A percentile compares a stretch with the other conserved stretches of the same genome.
These are phyloP conservation scores for Claviceps fusiformis DNA, from an alignment of 2,329 filamentous ascomycete genomes.

Conservation along the genomic window DNA sequence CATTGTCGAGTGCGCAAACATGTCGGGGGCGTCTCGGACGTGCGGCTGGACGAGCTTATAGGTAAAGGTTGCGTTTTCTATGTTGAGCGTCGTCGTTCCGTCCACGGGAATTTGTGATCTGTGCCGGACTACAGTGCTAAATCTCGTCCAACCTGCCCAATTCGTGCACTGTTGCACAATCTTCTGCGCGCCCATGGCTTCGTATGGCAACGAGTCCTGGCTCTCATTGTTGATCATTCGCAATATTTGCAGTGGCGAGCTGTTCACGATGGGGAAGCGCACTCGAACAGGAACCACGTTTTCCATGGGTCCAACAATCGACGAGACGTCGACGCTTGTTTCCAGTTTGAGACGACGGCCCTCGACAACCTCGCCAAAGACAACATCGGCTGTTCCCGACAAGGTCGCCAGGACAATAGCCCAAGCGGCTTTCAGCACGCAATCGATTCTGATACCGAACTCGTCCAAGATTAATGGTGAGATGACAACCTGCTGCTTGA, in stretches of 20 bases:
- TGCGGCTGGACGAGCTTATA: constrained; percentile 27
- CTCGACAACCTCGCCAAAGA: constrained; percentile 41
- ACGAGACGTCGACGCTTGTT: constrained; percentile 40
- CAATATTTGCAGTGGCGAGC: constrained; percentile 35
- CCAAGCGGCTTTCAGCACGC: constrained; percentile 45
- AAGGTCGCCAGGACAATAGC: constrained; percentile 39
- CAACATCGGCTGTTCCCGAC: constrained; percentile 34
- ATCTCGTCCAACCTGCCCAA: constrained; percentile 39
- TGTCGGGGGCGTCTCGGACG: constrained; percentile 28
- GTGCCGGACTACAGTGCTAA: constrained; percentile 42
- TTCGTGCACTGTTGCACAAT: constrained; percentile 39
- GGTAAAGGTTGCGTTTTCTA: constrained; percentile 31
- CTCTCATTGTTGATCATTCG: constrained; percentile 35
- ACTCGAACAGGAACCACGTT: constrained; percentile 37
- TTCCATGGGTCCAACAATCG: constrained; percentile 31
- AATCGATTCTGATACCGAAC: constrained; percentile 34
- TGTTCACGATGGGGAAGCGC: constrained; percentile 27
- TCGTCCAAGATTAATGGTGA: constrained; percentile 22
- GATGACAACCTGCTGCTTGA: constrained; percentile 26
- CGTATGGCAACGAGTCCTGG: constrained; percentile 31
- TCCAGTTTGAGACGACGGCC: constrained; percentile 30
- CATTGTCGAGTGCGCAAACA: constrained; percentile 30
- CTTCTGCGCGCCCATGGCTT: constrained; percentile 36
- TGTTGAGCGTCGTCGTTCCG: constrained; percentile 27
- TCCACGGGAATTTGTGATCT: constrained; percentile 18